Base-by-base conservation (phyloP, 352 stramenopile genomes). In the Pythium aphanidermatum region DNA sequence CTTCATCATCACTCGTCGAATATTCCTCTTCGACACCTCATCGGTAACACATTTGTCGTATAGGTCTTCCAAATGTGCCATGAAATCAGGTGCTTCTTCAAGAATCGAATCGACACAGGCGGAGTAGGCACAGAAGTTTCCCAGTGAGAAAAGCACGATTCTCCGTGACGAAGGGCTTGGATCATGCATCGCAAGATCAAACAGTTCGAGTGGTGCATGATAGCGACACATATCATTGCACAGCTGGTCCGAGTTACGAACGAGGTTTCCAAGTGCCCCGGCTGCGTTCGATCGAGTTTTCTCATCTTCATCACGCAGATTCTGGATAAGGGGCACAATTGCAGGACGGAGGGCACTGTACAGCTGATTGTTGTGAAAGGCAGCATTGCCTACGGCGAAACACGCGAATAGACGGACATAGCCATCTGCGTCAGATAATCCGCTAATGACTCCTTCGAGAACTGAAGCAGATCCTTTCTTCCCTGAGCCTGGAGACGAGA, bases 331-430 rank as follows among this genome's bases (percentile, higher is more conserved):
- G 14, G 85, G 48, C 3, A 72, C 65, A 21, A 97, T 78, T 6
- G 75, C 63, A 14, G 68, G 37, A 13, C 57, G 67, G 3, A 98
- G 67, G 4, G 54, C 42, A 3, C 66, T 27, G 55, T 97, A 97
- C 3, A 98, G 48, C 2, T 65, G 49, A 12, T 60, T 66, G 41
- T 67, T 85, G 62, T 97, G 85, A 51, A 97, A 98, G 7, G 91
- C 87, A 13, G 86, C 88, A 47, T 98, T 98, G 26, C 92, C 92
- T 26, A 98, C 77, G n/a, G 87, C 90, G 59, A 97, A 97, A 68
- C 84, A 96, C 3, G 92, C 91, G 34, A 97, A 97, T 16, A 93
- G 93, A 0, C 86, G 70, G 5, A 93, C 86, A 41, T 87, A 86
- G n/a, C 64, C 67, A 54, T 97, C 82, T 0, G 53, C 26, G 37